These are phyloP conservation scores for Penicillium crystallinum DNA, from an alignment of 495 filamentous ascomycete species.

Conservation along the genomic window DNA sequence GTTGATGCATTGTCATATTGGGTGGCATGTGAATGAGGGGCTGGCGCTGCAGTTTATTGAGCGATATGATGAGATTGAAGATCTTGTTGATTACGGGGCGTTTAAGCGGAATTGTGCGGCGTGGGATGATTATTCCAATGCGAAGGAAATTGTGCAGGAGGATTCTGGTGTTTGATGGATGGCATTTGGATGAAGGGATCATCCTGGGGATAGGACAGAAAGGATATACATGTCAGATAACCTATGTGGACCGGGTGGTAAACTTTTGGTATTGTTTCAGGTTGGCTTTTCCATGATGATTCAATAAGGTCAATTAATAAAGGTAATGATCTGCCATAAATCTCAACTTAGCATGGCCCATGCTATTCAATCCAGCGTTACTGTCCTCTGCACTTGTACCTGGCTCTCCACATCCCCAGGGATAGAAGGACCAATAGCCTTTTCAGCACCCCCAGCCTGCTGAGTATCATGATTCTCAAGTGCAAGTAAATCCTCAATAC, in stretches of 20 bases:
- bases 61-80: conserved; percentile 20
- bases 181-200: too few species aligned
- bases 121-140: neutral
- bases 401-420: neutral
- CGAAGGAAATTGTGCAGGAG: neutral
- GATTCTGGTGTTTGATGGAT: neutral
- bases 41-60: conserved; percentile 32
- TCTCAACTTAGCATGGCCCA: neutral
- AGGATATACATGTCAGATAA: too few species aligned
- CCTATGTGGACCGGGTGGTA: too few species aligned
- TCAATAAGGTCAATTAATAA: too few species aligned
- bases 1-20: conserved; percentile 52
- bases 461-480: conserved; percentile 4
- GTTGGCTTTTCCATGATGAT: too few species aligned
- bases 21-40: conserved; percentile 41
- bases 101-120: neutral
- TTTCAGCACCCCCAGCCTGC: neutral
- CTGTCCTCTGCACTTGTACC: neutral
- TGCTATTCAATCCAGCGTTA: neutral
- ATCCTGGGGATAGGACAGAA: too few species aligned
- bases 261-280: too few species aligned
- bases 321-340: neutral
- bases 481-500: conserved; percentile 59
- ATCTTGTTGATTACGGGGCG: neutral
- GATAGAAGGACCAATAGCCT: neutral